Evolutionary conservation across 2,329 filamentous ascomycete species (phyloP).

Genomic region (Colletotrichum graminicola): DNA sequence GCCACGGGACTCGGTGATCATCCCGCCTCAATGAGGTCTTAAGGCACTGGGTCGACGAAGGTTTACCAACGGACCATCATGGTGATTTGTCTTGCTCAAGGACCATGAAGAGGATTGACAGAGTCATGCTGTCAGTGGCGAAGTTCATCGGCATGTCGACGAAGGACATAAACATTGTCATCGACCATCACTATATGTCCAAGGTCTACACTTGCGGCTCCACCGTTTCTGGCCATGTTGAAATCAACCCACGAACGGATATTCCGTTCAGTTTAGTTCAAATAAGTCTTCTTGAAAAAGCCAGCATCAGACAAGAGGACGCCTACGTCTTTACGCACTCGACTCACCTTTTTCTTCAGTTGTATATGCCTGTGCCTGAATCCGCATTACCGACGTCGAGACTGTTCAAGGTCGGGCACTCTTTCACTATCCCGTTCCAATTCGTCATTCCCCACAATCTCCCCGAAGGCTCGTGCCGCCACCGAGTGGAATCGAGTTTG

Average conservation of each 20-base stretch:
- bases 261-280: slow-evolving; percentile 64
- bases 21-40: not conserved
- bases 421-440: slow-evolving; percentile 66
- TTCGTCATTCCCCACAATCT: slow-evolving; percentile 69
- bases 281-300: slow-evolving; percentile 64
- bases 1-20: no score
- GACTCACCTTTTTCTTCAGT: slow-evolving; percentile 63
- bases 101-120: not conserved
- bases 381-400: slow-evolving; percentile 59
- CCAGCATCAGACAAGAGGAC: slow-evolving; percentile 62
- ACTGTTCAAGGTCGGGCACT: slow-evolving; percentile 60
- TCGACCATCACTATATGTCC: slow-evolving; percentile 65
- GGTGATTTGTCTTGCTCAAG: not conserved
- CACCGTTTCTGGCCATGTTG: slow-evolving; percentile 61
- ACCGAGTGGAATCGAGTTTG: slow-evolving; percentile 57
- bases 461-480: slow-evolving; percentile 67
- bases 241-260: slow-evolving; percentile 59
- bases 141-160: not conserved
- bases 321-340: slow-evolving; percentile 56
- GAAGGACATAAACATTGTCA: slow-evolving; percentile 52
- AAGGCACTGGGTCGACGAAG: not conserved
- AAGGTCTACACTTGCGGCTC: slow-evolving; percentile 69
- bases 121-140: not conserved
- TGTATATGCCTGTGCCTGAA: slow-evolving; percentile 65
- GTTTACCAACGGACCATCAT: not conserved